Evolutionary conservation across 106 monocot species (phyloP).

Genomic region (Dioscorea zingiberensis): DNA sequence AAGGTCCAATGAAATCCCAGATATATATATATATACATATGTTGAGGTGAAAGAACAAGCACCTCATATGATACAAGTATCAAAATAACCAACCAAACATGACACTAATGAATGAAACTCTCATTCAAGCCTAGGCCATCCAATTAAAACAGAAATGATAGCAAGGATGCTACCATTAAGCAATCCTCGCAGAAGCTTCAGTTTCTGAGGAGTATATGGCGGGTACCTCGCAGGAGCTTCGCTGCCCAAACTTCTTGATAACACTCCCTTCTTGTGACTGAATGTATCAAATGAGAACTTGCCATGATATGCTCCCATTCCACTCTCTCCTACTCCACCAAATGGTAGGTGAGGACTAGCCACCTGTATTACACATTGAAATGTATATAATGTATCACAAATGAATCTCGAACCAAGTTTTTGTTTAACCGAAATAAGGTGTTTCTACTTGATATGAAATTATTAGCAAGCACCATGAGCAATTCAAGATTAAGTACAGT

Average conservation of each 20-base stretch:
- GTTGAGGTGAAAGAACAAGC: too few species aligned
- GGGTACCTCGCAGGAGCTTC: conserved; percentile 21
- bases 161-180: not conserved
- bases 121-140: conserved; percentile 8
- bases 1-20: too few species aligned
- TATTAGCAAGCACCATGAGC: too few species aligned
- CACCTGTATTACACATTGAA: not conserved
- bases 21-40: too few species aligned
- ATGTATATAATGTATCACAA: not conserved
- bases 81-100: too few species aligned
- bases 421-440: too few species aligned
- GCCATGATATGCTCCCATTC: conserved; percentile 29
- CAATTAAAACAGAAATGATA: not conserved
- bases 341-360: conserved; percentile 13
- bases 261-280: conserved; percentile 31
- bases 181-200: conserved; percentile 5
- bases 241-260: conserved; percentile 14
- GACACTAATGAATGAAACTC: too few species aligned
- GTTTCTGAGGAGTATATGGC: conserved; percentile 21
- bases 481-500: too few species aligned
- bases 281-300: conserved; percentile 35
- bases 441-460: too few species aligned
- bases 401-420: too few species aligned
- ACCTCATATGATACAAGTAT: too few species aligned
- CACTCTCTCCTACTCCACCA: conserved; percentile 25